Conservation (phyloP, 1,284 basidiomycete genomes). For the Ustilago shanxiensis region DNA sequence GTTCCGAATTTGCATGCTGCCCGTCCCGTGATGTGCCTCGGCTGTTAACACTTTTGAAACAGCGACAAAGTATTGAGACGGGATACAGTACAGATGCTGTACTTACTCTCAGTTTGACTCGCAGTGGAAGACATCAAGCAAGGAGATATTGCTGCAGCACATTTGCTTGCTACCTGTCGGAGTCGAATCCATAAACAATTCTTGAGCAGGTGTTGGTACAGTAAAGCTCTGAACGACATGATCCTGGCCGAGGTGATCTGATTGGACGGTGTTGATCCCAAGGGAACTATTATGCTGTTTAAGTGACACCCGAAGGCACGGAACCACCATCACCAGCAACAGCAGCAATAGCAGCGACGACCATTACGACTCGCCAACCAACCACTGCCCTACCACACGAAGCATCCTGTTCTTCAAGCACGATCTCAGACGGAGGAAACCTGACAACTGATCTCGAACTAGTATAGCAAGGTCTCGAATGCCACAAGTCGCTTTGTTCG, state of each 20-base stretch:
- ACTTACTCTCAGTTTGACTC: no score
- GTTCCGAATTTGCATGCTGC: constrained; percentile 9
- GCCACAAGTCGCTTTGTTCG: constrained; percentile 4
- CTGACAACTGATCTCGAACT: background rate
- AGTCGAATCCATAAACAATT: constrained; percentile 1
- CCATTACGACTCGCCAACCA: background rate
- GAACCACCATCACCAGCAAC: background rate
- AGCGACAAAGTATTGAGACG: background rate
- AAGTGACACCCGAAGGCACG: background rate
- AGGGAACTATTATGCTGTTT: background rate
- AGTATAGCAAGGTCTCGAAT: background rate
- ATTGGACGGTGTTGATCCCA: background rate
- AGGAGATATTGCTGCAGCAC: no score
- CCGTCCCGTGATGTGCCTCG: constrained; percentile 22
- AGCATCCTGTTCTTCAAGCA: background rate
- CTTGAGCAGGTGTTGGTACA: no score
- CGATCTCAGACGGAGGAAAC: background rate
- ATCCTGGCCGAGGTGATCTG: background rate
- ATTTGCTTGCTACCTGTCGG: background rate
- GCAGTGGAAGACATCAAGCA: no score
- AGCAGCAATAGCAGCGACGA: background rate
- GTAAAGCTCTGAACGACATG: no score
- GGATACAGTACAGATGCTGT: no score
- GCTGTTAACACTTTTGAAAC: constrained; percentile 5
- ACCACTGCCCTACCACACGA: background rate